Percentiles rank a stretch among this genome's conserved stretches.
Conservation (phyloP, 2,329 filamentous ascomycete genomes). For the Fusarium torreyae region DNA sequence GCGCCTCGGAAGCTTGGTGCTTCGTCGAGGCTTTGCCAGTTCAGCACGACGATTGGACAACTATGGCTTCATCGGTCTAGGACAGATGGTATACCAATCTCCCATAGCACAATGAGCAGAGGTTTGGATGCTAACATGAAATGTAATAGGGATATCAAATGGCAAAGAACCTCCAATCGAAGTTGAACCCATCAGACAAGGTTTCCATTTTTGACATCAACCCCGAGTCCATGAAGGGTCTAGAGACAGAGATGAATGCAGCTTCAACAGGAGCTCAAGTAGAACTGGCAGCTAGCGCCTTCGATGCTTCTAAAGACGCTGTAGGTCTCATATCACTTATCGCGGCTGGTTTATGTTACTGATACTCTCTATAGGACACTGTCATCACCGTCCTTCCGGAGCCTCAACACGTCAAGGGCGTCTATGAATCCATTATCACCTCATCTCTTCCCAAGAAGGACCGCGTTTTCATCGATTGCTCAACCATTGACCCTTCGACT, state of each 20-base stretch:
- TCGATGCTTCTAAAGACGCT: slow-evolving; percentile 66
- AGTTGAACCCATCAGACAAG: slow-evolving; percentile 66
- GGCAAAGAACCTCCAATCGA: slow-evolving; percentile 73
- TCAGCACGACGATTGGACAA: slow-evolving; percentile 64
- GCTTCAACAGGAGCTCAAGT: slow-evolving; percentile 63
- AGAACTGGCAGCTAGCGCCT: slow-evolving; percentile 61
- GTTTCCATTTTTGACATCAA: slow-evolving; percentile 72
- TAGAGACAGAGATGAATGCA: slow-evolving; percentile 64
- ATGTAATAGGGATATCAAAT: slow-evolving; percentile 70
- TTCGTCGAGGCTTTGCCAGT: slow-evolving; percentile 66
- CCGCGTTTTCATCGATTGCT: slow-evolving; percentile 94
- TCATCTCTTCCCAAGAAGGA: slow-evolving; percentile 66
- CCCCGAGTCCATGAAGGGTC: slow-evolving; percentile 60
- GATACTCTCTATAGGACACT: slow-evolving; percentile 76
- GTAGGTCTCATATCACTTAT: slow-evolving; percentile 58
- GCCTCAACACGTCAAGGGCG: slow-evolving; percentile 86
- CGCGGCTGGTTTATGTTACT: neutral
- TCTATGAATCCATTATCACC: slow-evolving; percentile 83
- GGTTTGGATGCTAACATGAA: neutral
- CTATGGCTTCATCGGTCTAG: slow-evolving; percentile 73
- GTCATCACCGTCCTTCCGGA: slow-evolving; percentile 93
- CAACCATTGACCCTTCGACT: slow-evolving; percentile 92
- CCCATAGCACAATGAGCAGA: neutral
- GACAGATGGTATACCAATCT: slow-evolving; percentile 68
- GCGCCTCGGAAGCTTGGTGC: slow-evolving; percentile 52